These are phyloP conservation scores for Peniophora sp. DNA, from an alignment of 1,284 basidiomycete genomes.

Conservation along the genomic window DNA sequence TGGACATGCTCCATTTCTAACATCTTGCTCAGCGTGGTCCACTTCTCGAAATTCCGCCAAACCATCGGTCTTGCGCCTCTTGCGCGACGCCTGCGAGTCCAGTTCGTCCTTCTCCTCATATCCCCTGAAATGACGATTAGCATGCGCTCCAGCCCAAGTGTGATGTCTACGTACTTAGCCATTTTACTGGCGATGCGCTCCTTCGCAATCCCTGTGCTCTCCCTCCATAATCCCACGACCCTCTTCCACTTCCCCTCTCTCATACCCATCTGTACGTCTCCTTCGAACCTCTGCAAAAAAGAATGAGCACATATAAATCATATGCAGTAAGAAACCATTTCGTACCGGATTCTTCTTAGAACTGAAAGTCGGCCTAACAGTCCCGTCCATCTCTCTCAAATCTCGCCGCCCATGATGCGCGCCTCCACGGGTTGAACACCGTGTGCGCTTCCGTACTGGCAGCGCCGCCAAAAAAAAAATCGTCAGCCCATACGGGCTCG, in stretches of 20 bases:
- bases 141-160: no score
- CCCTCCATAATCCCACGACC: conserved; percentile 79
- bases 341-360: conserved; percentile 64
- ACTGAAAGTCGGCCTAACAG: conserved; percentile 90
- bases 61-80: conserved; percentile 63
- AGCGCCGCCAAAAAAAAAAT: no score
- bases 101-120: conserved; percentile 11
- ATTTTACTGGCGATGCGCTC: conserved; percentile 43
- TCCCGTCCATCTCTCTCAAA: conserved; percentile 76
- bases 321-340: no score
- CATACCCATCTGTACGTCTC: conserved; percentile 79
- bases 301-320: no score
- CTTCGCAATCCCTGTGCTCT: conserved; percentile 65
- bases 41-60: conserved; percentile 45
- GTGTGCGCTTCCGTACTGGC: no score
- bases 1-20: conserved; percentile 81
- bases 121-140: background rate
- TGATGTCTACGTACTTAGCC: background rate
- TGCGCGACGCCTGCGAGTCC: conserved; percentile 49
- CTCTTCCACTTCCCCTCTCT: conserved; percentile 82
- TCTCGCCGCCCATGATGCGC: conserved; percentile 63
- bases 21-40: conserved; percentile 72
- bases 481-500: no score
- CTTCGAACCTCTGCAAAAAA: conserved; percentile 70
- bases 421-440: conserved; percentile 92